Base-by-base conservation (phyloP, 805 yeast species). In the Wickerhamiella slavikovae region DNA sequence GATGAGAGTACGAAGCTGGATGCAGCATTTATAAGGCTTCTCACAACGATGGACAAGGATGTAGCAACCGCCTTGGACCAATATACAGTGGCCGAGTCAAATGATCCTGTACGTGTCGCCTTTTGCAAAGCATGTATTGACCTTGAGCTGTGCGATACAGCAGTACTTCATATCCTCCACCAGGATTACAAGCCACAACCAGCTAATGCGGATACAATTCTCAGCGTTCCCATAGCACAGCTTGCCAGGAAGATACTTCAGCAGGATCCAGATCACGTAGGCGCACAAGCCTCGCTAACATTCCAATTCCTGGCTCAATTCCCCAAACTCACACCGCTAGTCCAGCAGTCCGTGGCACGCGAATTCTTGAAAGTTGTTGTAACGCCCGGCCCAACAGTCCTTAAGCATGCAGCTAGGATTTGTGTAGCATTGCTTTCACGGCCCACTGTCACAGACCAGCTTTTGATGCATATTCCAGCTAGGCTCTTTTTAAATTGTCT, bases 381-480 rank as follows among this genome's bases (percentile, higher is more conserved):
- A 13, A 27, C 16, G 25, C 27, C 27, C 2, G 19, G 20, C 16
- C 24, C 28, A 11, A 16, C 23, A 2, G 10, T 17, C 23, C 35
- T 16, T 8, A 30, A 27, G 25, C 28, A 22, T 11, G 28, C 39
- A 3, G 43, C 40, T 6, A 17, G 16, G 25, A 27, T 76, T 8
- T 55, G 71, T 22, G 57, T 68, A 8, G 57, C 71, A 0, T 38
- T 76, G 7, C 52, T 64, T 1, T 47, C 60, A 17, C 60, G 64
- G 33, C 44, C 57, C 4, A 43, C 43, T 32, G 36, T 63, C 17
- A 42, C 71, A 35, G 54, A 57, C 51, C 35, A 52, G 36, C 42
- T 68, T 42, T 43, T 64, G 37, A 45, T 66, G 39, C 56, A 58
- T 37, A 34, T 55, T 1, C 46, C 66, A 5, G 69, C 78, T 24